These are phyloP conservation scores for Plasmodium chabaudi DNA, from an alignment of 169 alveolate species.

Conservation along the genomic window DNA sequence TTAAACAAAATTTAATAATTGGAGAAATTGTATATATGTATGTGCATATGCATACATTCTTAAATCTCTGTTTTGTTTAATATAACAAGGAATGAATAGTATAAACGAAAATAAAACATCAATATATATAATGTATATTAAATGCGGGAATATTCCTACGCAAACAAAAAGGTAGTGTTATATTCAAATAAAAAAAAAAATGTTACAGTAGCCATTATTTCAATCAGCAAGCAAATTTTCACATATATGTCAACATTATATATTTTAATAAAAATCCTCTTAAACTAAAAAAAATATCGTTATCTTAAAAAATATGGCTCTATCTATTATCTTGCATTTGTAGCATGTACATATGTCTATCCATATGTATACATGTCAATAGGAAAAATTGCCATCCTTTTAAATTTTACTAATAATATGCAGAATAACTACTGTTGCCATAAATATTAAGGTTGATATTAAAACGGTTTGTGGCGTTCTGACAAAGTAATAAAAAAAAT, in stretches of 20 bases:
- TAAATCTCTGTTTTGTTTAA: constrained; percentile 13
- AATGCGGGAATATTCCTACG: not conserved
- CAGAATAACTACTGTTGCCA: constrained; percentile 86
- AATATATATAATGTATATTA: not conserved
- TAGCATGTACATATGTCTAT: not conserved
- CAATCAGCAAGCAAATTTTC: not conserved
- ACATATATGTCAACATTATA: not conserved
- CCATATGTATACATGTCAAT: not conserved
- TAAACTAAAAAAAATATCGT: not conserved
- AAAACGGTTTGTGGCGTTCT: constrained; percentile 87
- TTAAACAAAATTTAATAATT: not conserved
- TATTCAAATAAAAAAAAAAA: constrained; percentile 8
- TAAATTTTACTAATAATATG: constrained; percentile 84
- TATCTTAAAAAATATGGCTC: not conserved
- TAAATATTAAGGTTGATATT: constrained; percentile 80
- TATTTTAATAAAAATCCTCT: not conserved
- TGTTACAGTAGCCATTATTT: not conserved
- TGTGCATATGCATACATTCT: not conserved
- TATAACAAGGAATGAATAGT: constrained; percentile 26
- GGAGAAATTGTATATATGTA: constrained; percentile 7
- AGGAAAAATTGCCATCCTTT: not conserved
- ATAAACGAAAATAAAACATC: constrained; percentile 2
- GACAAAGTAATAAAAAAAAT: not conserved
- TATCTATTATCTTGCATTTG: not conserved
- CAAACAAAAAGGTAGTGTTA: constrained; percentile 4